phyloP scores from a whole-genome alignment of 73 alveolate species.

The Paramecium biaurelia region DNA sequence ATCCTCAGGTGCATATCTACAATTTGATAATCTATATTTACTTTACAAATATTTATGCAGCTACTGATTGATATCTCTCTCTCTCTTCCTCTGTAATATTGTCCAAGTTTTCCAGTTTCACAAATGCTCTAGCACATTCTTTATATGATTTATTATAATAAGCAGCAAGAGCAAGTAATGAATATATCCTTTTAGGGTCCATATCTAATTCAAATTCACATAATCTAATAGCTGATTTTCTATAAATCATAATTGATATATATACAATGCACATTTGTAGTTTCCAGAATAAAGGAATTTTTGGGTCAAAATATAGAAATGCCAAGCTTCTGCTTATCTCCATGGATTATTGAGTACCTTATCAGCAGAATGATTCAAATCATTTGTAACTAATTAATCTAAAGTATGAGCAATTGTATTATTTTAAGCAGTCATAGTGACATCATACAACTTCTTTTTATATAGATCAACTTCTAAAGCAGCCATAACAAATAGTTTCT shows the following conservation, averaged over 20 bases:
- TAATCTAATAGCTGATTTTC: slow-evolving; percentile 93
- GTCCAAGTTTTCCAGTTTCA: slow-evolving; percentile 92
- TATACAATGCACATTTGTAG: slow-evolving; percentile 85
- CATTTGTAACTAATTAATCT: slow-evolving; percentile 50
- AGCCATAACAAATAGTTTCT: slow-evolving; percentile 96
- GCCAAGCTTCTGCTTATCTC: slow-evolving; percentile 99
- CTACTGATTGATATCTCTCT: slow-evolving; percentile 91
- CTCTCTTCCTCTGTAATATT: slow-evolving; percentile 84
- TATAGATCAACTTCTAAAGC: slow-evolving; percentile 92
- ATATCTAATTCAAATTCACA: slow-evolving; percentile 95
- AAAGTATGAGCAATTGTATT: slow-evolving; percentile 90
- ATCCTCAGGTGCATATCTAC: slow-evolving; percentile 86
- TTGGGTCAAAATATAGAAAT: slow-evolving; percentile 95
- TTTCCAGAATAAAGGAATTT: slow-evolving; percentile 96
- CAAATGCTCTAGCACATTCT: slow-evolving; percentile 98
- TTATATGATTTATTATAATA: slow-evolving; percentile 92
- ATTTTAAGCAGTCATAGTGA: slow-evolving; percentile 90
- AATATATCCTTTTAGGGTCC: slow-evolving; percentile 91
- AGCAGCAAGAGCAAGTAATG: slow-evolving; percentile 92
- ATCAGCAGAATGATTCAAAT: slow-evolving; percentile 77
- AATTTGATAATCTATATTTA: not conserved
- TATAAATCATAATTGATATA: not conserved
- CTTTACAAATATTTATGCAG: slow-evolving; percentile 93
- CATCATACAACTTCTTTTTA: slow-evolving; percentile 95
- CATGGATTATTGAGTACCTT: slow-evolving; percentile 96